Base-by-base conservation (phyloP, 2,329 filamentous ascomycete genomes). In the Penicillium sp. region DNA sequence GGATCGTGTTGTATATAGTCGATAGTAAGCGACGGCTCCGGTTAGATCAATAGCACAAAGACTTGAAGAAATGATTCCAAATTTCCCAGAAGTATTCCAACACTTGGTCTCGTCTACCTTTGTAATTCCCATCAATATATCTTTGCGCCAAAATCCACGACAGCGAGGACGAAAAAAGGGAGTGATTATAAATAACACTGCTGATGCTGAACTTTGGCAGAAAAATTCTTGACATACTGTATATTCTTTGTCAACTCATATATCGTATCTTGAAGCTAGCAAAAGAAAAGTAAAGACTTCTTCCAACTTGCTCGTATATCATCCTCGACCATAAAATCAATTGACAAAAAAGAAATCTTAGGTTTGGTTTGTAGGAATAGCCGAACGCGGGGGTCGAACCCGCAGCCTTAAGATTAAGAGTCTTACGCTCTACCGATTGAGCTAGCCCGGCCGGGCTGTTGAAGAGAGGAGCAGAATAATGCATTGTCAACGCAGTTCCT, bases 341-440 rank as follows among this genome's bases (percentile, higher is more conserved):
- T 16, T 7, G 29, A n/a, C 26, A 51, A 56, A 52, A 56, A 56
- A 47, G 39, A 43, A 52, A 53, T 51, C 53, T 55, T 34, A 45
- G 26, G 42, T 76, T 56, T 47, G 44, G 52, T 53, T 56, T 60
- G 60, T 59, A 62, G 58, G 58, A 62, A 64, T 58, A 74, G 70
- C 71, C 71, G 63, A 72, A 74, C 70, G 70, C 68, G 71, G 70
- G 71, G 71, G 66, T 74, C 67, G 71, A 74, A 73, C 71, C 70
- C 71, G 69, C 71, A 73, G 64, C 71, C 71, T 74, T 74, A 70
- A 71, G 71, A 70, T 72, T 76, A 79, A 77, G 73, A 78, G 74
- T 74, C 75, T 75, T 75, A 78, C 70, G 72, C 70, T 73, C 70
- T 78, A 74, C 68, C 75, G 74, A 77, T 77, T 78, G 75, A 77